Evolutionary conservation across 2,329 filamentous ascomycete genomes (phyloP).

Genomic region (Beauveria pseudobassiana): DNA sequence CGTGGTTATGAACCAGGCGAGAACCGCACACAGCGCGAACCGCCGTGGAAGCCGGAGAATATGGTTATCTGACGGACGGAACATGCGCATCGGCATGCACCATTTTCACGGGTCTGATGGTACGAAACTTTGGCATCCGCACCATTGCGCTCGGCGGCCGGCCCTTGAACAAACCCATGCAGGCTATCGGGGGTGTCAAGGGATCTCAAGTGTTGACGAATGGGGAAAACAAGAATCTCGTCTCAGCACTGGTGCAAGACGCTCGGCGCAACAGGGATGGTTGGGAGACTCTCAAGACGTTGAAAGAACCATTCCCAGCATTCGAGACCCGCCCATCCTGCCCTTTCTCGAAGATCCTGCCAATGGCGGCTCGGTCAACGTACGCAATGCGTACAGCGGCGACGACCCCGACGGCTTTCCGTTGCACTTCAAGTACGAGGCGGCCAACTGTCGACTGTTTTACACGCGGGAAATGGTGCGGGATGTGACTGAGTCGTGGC

Average conservation of each 20-base stretch:
- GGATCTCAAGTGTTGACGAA: slow-evolving; percentile 27
- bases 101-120: slow-evolving; percentile 12
- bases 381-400: slow-evolving; percentile 17
- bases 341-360: not conserved
- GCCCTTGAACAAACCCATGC: slow-evolving; percentile 45
- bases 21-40: not conserved
- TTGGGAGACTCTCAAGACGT: not conserved
- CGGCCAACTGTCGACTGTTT: slow-evolving; percentile 54
- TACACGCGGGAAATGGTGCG: slow-evolving; percentile 47
- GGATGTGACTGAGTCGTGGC: slow-evolving; percentile 47
- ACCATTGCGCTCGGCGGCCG: slow-evolving; percentile 56
- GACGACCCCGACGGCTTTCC: slow-evolving; percentile 25
- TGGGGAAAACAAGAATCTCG: not conserved
- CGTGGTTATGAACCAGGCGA: not conserved
- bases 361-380: slow-evolving; percentile 12
- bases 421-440: slow-evolving; percentile 53
- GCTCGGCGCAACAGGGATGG: not conserved
- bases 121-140: slow-evolving; percentile 11
- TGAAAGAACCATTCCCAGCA: not conserved
- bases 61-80: slow-evolving; percentile 19
- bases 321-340: not conserved
- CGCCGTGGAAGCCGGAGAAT: slow-evolving; percentile 10
- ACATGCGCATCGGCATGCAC: slow-evolving; percentile 18
- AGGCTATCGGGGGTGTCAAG: slow-evolving; percentile 59
- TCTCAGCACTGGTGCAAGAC: not conserved